These are phyloP conservation scores for Pistacia atlantica DNA, from an alignment of 345 rosid genomes.

Conservation along the genomic window DNA sequence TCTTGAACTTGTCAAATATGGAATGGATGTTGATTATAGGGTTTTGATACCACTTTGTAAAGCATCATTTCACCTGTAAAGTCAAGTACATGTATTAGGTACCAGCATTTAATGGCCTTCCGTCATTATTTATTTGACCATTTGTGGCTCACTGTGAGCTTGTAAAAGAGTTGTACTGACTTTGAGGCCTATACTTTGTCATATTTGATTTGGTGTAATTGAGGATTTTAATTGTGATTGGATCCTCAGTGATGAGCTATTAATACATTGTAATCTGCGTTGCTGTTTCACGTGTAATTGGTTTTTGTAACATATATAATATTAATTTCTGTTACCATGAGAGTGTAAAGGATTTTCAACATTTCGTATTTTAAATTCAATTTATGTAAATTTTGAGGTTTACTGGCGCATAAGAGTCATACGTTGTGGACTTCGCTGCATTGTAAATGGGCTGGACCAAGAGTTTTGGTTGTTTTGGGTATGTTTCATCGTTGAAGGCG, in stretches of 20 bases:
- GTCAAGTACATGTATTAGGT: slow-evolving; percentile 31
- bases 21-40: slow-evolving; percentile 22
- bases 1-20: slow-evolving; percentile 21
- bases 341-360: neutral
- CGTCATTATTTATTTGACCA: slow-evolving; percentile 22
- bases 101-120: slow-evolving; percentile 32
- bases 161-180: slow-evolving; percentile 31
- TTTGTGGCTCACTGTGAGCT: slow-evolving; percentile 25
- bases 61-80: slow-evolving; percentile 22
- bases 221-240: slow-evolving; percentile 17
- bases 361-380: neutral
- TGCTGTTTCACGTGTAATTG: slow-evolving; percentile 23
- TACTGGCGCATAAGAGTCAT: slow-evolving; percentile 1
- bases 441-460: slow-evolving; percentile 13
- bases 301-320: slow-evolving; percentile 26
- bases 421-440: slow-evolving; percentile 15
- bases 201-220: slow-evolving; percentile 24
- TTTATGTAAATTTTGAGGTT: slow-evolving; percentile 15
- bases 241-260: slow-evolving; percentile 18
- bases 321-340: neutral
- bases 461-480: slow-evolving; percentile 13
- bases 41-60: slow-evolving; percentile 23
- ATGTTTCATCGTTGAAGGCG: neutral
- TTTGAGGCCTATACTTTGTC: slow-evolving; percentile 23
- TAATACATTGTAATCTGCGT: slow-evolving; percentile 17